Conservation (phyloP, 169 alveolate species). For the Eimeria praecox region DNA sequence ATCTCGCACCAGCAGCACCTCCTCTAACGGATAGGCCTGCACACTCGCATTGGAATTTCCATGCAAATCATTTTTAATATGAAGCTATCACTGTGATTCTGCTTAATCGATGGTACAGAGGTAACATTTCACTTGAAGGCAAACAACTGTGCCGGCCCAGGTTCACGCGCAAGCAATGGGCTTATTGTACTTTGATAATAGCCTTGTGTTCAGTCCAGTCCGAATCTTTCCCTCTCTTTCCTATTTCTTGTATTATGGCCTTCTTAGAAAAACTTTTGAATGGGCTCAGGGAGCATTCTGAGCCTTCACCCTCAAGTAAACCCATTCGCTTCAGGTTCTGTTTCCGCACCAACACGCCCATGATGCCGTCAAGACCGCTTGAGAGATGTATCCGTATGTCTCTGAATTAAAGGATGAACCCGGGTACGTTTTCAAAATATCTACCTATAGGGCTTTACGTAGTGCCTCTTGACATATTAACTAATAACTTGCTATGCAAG, state of each 20-base stretch:
- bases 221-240: slow-evolving; percentile 72
- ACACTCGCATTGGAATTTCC: neutral
- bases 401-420: slow-evolving; percentile 10
- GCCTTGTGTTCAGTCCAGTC: slow-evolving; percentile 81
- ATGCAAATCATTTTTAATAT: neutral
- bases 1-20: slow-evolving; percentile 65
- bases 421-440: neutral
- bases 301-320: slow-evolving; percentile 3
- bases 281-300: slow-evolving; percentile 4
- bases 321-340: slow-evolving; percentile 73
- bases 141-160: neutral
- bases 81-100: neutral
- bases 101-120: neutral
- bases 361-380: slow-evolving; percentile 67
- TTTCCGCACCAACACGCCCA: slow-evolving; percentile 43
- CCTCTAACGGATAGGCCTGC: slow-evolving; percentile 76
- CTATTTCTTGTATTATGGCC: slow-evolving; percentile 63
- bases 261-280: slow-evolving; percentile 48
- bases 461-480: neutral
- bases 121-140: neutral
- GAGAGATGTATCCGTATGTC: slow-evolving; percentile 45
- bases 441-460: neutral
- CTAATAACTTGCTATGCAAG: neutral
- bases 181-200: slow-evolving; percentile 27
- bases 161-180: neutral